These are phyloP conservation scores for Pythium pyrilobum DNA, from an alignment of 352 stramenopile species.

Conservation along the genomic window DNA sequence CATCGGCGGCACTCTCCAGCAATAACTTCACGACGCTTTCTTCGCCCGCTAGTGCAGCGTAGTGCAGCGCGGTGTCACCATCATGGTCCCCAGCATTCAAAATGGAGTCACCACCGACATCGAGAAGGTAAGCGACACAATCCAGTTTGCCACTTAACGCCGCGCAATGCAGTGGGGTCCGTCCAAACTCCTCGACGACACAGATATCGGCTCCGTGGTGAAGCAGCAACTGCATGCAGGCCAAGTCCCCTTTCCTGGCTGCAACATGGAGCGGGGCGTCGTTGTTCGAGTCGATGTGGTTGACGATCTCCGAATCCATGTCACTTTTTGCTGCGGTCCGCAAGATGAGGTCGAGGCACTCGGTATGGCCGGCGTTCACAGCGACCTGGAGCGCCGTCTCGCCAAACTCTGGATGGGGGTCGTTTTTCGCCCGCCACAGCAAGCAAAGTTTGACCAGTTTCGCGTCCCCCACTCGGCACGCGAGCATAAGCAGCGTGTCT, in stretches of 20 bases:
- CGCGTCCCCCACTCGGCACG: conserved; percentile 56
- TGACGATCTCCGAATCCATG: conserved; percentile 85
- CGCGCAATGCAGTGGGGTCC: conserved; percentile 74
- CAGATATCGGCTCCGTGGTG: conserved; percentile 80
- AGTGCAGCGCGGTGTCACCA: conserved; percentile 74
- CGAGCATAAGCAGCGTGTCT: conserved; percentile 79
- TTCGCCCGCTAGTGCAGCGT: conserved; percentile 54
- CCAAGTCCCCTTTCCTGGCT: conserved; percentile 57
- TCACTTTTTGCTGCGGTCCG: conserved; percentile 74
- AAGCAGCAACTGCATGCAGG: conserved; percentile 64
- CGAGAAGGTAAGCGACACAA: conserved; percentile 78
- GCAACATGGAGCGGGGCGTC: conserved; percentile 79
- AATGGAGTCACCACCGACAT: conserved; percentile 76
- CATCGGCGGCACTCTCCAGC: conserved; percentile 70
- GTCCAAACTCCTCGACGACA: conserved; percentile 75
- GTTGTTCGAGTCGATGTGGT: conserved; percentile 78
- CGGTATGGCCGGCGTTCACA: conserved; percentile 49
- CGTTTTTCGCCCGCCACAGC: conserved; percentile 74
- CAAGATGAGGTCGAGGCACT: conserved; percentile 60
- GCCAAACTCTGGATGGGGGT: conserved; percentile 81
- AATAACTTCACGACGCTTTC: conserved; percentile 64
- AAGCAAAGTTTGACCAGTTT: conserved; percentile 68
- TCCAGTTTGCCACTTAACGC: conserved; percentile 52
- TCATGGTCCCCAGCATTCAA: conserved; percentile 73
- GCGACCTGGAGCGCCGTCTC: conserved; percentile 78